These are phyloP conservation scores for Pseudogymnoascus verrucosus DNA, from an alignment of 2,329 filamentous ascomycete genomes.

Conservation along the genomic window DNA sequence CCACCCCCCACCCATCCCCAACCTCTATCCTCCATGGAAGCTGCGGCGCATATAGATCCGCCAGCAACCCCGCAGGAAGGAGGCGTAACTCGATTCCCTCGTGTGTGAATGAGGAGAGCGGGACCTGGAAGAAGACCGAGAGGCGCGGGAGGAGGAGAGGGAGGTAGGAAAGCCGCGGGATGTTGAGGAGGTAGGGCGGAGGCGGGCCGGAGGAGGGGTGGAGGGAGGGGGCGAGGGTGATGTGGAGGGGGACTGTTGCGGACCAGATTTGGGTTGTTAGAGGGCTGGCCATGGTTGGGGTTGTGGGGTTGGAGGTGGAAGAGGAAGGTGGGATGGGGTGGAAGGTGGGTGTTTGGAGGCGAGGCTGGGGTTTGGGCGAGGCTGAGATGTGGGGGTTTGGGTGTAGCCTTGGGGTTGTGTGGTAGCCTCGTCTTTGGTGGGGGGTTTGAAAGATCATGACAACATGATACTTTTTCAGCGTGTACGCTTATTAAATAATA, in stretches of 20 bases:
- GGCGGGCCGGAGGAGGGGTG: constrained; percentile 22
- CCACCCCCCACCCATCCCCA: constrained; percentile 45
- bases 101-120: constrained; percentile 48
- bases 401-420: neutral
- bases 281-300: neutral
- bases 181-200: constrained; percentile 40
- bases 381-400: neutral
- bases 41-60: constrained; percentile 50
- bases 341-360: neutral
- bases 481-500: neutral
- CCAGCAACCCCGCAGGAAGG: constrained; percentile 60
- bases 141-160: constrained; percentile 56
- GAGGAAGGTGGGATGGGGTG: neutral
- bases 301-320: neutral
- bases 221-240: constrained; percentile 13
- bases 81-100: constrained; percentile 63
- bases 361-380: neutral
- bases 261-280: constrained; percentile 24
- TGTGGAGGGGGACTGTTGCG: constrained; percentile 27
- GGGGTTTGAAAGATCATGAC: neutral
- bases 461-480: neutral
- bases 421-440: neutral
- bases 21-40: constrained; percentile 57
- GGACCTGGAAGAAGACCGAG: constrained; percentile 56
- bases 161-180: constrained; percentile 60